phyloP scores from a whole-genome alignment of 2,329 filamentous ascomycete genomes.

The Fusarium coicis region DNA sequence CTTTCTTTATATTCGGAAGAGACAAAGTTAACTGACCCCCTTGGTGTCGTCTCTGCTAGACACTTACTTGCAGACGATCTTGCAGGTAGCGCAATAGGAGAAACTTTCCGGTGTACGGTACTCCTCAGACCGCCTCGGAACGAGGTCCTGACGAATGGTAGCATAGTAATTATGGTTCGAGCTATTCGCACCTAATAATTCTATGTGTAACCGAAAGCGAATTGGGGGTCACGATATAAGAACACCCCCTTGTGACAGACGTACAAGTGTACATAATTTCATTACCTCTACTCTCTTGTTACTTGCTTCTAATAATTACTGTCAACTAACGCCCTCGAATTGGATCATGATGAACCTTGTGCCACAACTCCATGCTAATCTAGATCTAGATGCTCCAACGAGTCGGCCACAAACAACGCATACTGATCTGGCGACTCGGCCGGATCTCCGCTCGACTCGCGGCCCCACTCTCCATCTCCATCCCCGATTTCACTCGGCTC shows the following conservation, averaged over 20 bases:
- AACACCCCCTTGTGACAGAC: neutral
- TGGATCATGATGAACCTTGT: neutral
- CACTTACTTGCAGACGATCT: neutral
- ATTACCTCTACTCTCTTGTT: neutral
- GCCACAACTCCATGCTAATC: conserved; percentile 32
- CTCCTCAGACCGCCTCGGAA: neutral
- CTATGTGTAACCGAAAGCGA: neutral
- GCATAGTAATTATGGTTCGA: neutral
- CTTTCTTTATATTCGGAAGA: neutral
- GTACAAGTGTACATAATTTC: neutral
- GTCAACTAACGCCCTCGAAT: neutral
- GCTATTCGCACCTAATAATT: neutral
- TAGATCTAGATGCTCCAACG: conserved; percentile 41
- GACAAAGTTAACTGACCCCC: neutral
- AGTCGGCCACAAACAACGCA: conserved; percentile 34
- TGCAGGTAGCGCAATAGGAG: neutral
- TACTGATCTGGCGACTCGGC: conserved; percentile 27
- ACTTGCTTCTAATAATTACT: neutral
- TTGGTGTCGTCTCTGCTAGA: neutral
- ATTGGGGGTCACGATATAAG: neutral
- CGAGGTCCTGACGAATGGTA: neutral
- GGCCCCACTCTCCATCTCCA: conserved; percentile 26
- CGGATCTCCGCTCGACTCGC: conserved; percentile 25
- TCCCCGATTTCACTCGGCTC: conserved; percentile 61
- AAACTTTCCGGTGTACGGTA: neutral